phyloP scores from a whole-genome alignment of 192 early-diverging fungal genomes.

The Pilobolus umbonatus region DNA sequence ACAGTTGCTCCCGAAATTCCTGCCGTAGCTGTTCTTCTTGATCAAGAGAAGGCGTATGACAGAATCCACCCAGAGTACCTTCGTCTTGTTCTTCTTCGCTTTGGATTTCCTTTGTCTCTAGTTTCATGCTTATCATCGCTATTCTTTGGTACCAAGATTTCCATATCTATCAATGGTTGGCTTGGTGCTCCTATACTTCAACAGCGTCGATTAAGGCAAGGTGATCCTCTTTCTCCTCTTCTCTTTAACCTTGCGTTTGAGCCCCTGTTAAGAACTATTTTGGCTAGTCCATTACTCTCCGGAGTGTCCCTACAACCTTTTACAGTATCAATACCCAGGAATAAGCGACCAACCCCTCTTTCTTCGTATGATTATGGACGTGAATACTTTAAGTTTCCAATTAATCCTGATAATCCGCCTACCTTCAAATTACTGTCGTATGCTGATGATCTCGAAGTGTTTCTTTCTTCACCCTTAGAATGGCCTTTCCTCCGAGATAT shows the following conservation, averaged over 20 bases:
- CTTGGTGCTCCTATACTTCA: conserved; percentile 4
- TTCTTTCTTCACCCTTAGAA: no score
- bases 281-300: no score
- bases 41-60: conserved; percentile 33
- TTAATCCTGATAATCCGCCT: no score
- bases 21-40: conserved; percentile 9
- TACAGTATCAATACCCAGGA: no score
- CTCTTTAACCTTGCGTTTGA: conserved; percentile 22
- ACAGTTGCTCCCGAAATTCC: not conserved
- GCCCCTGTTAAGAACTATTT: conserved; percentile 15
- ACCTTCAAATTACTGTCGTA: no score
- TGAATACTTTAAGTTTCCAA: no score
- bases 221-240: conserved; percentile 30
- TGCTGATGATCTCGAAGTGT: no score
- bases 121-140: not conserved
- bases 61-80: conserved; percentile 21
- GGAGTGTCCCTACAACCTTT: no score
- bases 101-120: conserved; percentile 7
- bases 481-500: no score
- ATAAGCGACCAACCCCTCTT: no score
- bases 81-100: not conserved
- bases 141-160: conserved; percentile 15
- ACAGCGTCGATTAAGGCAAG: conserved; percentile 29
- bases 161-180: conserved; percentile 21
- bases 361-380: no score